Conservation (phyloP, 805 yeast genomes). For the Starmerella stigmatis region DNA sequence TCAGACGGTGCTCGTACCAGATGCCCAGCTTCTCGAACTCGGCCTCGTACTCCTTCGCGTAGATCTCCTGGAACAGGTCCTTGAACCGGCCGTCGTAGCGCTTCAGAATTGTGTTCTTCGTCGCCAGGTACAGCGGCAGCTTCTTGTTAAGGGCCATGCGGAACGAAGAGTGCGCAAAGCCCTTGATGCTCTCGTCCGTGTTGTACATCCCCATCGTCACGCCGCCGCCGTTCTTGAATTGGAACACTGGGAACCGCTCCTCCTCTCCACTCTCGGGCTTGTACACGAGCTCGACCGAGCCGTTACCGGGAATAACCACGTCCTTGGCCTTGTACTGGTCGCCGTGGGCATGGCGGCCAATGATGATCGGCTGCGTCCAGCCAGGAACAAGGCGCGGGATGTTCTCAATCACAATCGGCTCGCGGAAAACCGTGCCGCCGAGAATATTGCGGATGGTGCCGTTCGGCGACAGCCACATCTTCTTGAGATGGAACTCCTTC, state of each 20-base stretch:
- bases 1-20: conserved; percentile 93
- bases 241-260: conserved; percentile 50
- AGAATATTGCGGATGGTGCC: conserved; percentile 92
- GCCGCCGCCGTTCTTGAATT: conserved; percentile 54
- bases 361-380: conserved; percentile 92
- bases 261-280: conserved; percentile 56
- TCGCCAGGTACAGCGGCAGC: conserved; percentile 73
- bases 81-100: conserved; percentile 91
- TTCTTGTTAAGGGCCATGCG: conserved; percentile 71
- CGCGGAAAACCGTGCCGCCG: conserved; percentile 95
- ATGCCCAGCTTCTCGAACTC: conserved; percentile 71
- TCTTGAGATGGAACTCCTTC: conserved; percentile 76
- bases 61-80: conserved; percentile 78
- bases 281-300: conserved; percentile 66
- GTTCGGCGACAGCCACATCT: conserved; percentile 97
- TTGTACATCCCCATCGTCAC: conserved; percentile 92
- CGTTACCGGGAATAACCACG: conserved; percentile 65
- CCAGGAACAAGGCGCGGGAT: conserved; percentile 83
- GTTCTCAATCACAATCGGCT: conserved; percentile 81
- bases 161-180: conserved; percentile 90
- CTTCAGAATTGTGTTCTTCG: conserved; percentile 91
- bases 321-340: conserved; percentile 95
- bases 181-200: conserved; percentile 80
- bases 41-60: conserved; percentile 54
- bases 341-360: conserved; percentile 96